Evolutionary conservation across 306 rosid species (phyloP), one percentile per base, ranked within the genome.

Genomic region (Sphenostylis stenocarpa): DNA sequence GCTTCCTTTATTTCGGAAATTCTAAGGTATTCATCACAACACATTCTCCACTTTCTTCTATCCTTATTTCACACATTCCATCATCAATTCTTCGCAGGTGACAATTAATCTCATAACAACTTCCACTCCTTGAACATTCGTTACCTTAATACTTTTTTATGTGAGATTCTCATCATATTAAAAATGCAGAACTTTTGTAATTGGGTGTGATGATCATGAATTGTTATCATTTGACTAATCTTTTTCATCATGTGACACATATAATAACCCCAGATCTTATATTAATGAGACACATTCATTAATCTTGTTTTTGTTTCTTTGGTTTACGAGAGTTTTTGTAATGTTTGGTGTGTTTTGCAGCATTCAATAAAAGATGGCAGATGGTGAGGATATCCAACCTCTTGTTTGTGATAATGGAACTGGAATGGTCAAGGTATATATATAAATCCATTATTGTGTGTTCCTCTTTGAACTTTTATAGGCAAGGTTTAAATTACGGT

Each of bases 341-440:
- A 48, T 34, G 64, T 29, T 49, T 80, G 23, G 24, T 72, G 80
- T 76, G 3, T 80, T 72, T 74, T 76, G 84, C 73, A 77, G 89
- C 55, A 84, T 49, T 38, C 66, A 4, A 71, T 87, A 82, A 44
- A 77, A 75, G 80, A 94, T 91, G 97, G 94, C 94, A 76, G 98
- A 94, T 6, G 73, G 63, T 41, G 98, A 94, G 87, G 98, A 94
- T 74, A 93, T 93, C 73, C 98, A 93, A 86, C 98, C 98, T 45
- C 96, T 93, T 84, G 98, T 93, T 39, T 93, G 98, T 72, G 98
- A 91, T 75, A 94, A 94, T 88, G 96, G 97, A 80, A 93, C 98
- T 24, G 97, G 98, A 80, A 93, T 94, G 98, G 98, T 94, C 77
- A 94, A 94, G 98, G 98, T 91, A 65, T 20, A 84, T 39, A 60